A percentile compares a stretch with the other conserved stretches of the same genome.
These are phyloP conservation scores for Syzygium oleosum DNA, from an alignment of 345 rosid genomes.

Conservation along the genomic window DNA sequence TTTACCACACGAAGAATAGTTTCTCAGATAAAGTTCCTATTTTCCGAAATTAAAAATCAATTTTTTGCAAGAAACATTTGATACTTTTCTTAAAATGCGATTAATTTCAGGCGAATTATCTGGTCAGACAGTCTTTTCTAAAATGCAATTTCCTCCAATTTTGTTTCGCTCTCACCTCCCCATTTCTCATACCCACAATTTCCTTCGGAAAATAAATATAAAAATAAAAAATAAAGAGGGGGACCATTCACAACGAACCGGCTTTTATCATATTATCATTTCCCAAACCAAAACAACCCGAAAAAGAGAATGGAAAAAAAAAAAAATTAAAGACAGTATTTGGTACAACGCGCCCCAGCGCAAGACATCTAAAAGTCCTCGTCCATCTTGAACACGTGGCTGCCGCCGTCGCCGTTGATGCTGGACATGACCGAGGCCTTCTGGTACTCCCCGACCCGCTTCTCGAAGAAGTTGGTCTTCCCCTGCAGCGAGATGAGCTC, in stretches of 20 bases:
- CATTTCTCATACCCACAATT: background rate
- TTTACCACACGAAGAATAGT: background rate
- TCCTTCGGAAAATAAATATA: background rate
- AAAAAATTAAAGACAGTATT: background rate
- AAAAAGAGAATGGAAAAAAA: background rate
- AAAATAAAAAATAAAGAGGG: background rate
- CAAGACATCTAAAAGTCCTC: constrained; percentile 47
- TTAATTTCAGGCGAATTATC: background rate
- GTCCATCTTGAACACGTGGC: constrained; percentile 63
- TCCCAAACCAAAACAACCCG: background rate
- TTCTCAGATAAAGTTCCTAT: background rate
- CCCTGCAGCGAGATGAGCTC: constrained; percentile 81
- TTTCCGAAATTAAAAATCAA: background rate
- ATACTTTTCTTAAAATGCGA: too few species aligned
- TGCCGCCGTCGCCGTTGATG: constrained; percentile 43
- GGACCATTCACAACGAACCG: background rate
- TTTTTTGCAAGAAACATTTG: accelerated
- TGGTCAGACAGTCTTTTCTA: background rate
- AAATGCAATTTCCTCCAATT: background rate
- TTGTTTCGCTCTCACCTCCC: background rate
- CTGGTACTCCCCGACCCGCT: constrained; percentile 77
- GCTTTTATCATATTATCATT: background rate
- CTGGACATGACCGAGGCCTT: constrained; percentile 75
- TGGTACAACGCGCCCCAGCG: background rate
- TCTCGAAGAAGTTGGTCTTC: constrained; percentile 85